Percentiles rank a stretch among this genome's conserved stretches.
These are phyloP conservation scores for Neopestalotiopsis sp. DNA, from an alignment of 2,329 filamentous ascomycete species.

Conservation along the genomic window DNA sequence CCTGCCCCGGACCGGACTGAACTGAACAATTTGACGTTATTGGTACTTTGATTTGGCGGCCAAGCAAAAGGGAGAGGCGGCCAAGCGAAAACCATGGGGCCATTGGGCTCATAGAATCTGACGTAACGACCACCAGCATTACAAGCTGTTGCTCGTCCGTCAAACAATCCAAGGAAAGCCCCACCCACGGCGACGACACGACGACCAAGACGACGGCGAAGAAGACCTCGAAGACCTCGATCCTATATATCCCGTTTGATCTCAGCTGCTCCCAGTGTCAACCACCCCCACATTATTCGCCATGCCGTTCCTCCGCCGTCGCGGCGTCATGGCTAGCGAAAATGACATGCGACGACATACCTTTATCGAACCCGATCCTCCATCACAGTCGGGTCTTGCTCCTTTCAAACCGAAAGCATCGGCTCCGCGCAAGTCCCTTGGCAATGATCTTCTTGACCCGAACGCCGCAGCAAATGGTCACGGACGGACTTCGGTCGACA, in stretches of 20 bases:
- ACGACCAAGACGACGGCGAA: conserved; percentile 2
- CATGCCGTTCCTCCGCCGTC: conserved; percentile 68
- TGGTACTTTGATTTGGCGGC: not conserved
- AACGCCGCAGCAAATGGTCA: conserved; percentile 15
- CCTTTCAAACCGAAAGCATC: conserved; percentile 21
- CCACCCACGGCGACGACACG: conserved; percentile 10
- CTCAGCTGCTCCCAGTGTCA: conserved; percentile 14
- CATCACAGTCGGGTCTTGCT: conserved; percentile 20
- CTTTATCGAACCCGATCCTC: conserved; percentile 34
- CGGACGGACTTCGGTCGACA: conserved; percentile 14
- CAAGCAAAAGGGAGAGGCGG: not conserved
- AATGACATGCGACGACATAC: conserved; percentile 62
- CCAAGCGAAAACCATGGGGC: conserved; percentile 30
- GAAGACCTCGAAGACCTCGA: not conserved
- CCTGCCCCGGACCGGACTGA: not conserved
- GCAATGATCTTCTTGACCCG: conserved; percentile 27
- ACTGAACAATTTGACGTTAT: not conserved
- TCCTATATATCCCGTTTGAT: not conserved
- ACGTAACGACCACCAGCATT: conserved; percentile 33
- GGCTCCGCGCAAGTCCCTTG: conserved; percentile 25
- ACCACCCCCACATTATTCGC: conserved; percentile 27
- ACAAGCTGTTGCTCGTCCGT: conserved; percentile 11
- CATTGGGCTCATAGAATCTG: conserved; percentile 29
- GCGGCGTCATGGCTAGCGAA: conserved; percentile 64
- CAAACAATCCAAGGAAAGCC: not conserved